Evolutionary conservation across 306 rosid species (phyloP), one percentile per base, ranked within the genome.

Genomic region (Dalbergia oliveri): DNA sequence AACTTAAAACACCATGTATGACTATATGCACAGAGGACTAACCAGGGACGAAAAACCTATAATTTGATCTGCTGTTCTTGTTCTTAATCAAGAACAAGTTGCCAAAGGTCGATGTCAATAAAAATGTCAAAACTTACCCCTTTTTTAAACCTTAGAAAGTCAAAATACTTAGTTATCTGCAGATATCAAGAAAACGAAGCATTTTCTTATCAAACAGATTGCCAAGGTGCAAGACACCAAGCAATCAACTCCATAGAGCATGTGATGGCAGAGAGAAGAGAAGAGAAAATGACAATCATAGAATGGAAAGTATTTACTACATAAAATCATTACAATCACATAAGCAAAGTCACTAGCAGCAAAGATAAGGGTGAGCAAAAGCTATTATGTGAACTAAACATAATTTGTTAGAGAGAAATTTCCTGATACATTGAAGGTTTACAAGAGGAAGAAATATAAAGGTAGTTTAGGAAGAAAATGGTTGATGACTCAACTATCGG

Each of bases 41-140:
- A 53, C 34, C 8, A 51, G 26, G 43, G 16, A 34, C 44, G 47
- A 14, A 54, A 77, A 70, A 23, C 62, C n/a, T 26, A 7, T 45
- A 16, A 44, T 37, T 58, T 66, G 66, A 81, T 19, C 65, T 12
- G 16, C 65, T 75, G 57, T 6, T 62, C 68, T 72, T 15, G 50
- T 72, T 63, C 51, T 57, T 49, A 50, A 60, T 59, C 66, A 61
- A 31, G 69, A 6, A 63, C 4, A 68, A 68, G 49, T 59, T 75
- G 69, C 53, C 43, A 61, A 19, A 50, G 41, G 37, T 61, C 59
- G 35, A 16, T 37, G 47, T 72, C 62, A 21, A 70, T 19, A 61
- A 50, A 45, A 53, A 57, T 47, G 16, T 60, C 44, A 44, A 56
- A 66, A 18, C 12, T 21, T 1, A 49, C 9, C 33, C 15, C n/a